These are phyloP conservation scores for Trichoderma koningii DNA, from an alignment of 2,329 filamentous ascomycete species.

Conservation along the genomic window DNA sequence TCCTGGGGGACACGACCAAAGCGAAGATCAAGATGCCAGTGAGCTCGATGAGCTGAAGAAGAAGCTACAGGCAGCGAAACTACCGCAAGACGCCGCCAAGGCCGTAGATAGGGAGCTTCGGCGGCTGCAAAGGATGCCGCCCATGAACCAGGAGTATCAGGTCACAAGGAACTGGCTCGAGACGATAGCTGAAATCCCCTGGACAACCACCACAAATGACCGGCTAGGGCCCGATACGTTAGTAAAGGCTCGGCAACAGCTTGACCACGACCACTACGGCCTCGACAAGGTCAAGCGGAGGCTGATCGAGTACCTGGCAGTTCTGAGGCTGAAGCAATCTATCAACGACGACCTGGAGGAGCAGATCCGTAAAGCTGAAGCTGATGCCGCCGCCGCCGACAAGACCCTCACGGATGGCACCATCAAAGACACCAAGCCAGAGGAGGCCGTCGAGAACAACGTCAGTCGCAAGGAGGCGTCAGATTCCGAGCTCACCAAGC, in stretches of 20 bases:
- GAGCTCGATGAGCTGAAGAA: slow-evolving; percentile 92
- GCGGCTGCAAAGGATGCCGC: slow-evolving; percentile 90
- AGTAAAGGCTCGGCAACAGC: slow-evolving; percentile 76
- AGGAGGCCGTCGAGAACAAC: background rate
- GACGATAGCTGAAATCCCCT: slow-evolving; percentile 90
- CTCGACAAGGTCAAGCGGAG: slow-evolving; percentile 97
- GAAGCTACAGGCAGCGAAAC: slow-evolving; percentile 76
- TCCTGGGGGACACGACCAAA: slow-evolving; percentile 48
- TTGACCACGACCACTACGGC: slow-evolving; percentile 95
- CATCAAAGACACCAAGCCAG: slow-evolving; percentile 32
- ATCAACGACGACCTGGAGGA: slow-evolving; percentile 81
- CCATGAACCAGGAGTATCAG: slow-evolving; percentile 92
- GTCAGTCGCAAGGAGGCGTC: slow-evolving; percentile 31
- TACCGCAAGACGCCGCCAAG: slow-evolving; percentile 83
- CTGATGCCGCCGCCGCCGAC: slow-evolving; percentile 62
- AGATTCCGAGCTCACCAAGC: slow-evolving; percentile 56
- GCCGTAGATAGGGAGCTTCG: slow-evolving; percentile 89
- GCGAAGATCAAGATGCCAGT: slow-evolving; percentile 78
- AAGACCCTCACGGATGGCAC: slow-evolving; percentile 38
- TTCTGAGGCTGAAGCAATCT: slow-evolving; percentile 91
- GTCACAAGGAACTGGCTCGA: slow-evolving; percentile 93
- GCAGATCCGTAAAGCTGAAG: slow-evolving; percentile 70
- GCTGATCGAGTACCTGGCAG: slow-evolving; percentile 90
- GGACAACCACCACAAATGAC: slow-evolving; percentile 82
- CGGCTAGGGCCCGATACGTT: slow-evolving; percentile 81